Base-by-base conservation (phyloP, 2,329 filamentous ascomycete genomes). In the Immersiporthe knoxdaviesiana region DNA sequence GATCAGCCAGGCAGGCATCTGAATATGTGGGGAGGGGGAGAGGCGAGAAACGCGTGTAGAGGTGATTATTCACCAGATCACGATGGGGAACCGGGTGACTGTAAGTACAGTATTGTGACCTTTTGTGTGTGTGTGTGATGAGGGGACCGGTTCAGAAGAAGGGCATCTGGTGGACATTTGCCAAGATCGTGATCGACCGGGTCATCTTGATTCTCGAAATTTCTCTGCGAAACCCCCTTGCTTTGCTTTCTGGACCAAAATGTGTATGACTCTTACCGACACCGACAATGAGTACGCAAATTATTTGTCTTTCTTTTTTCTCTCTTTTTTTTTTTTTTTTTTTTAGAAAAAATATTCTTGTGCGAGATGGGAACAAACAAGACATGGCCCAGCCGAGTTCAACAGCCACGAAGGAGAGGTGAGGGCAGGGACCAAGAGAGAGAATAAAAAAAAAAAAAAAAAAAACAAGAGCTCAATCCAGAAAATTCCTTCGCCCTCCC, bases 1-100 rank as follows among this genome's bases (percentile, higher is more conserved):
- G n/a, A n/a, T n/a, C 41, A 44, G 5, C 14, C 44, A n/a, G 21
- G 44, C 21, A 47, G 21, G 44, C 44, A 10, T 47, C 21, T 7
- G 41, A 44, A 2, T 44, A 44, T 18, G 41, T 44, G 41, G 41
- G 18, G 41, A 35, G 35, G 35, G 39, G n/a, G 27, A 10, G 18
- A 12, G 21, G 3, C 2, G 2, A 24, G 50, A 14, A 27, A 16
- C 44, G 44, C 12, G 62, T 24, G 44, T 18, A 50, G 16, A 37
- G 58, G 24, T 30, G 59, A 44, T 41, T 24, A 44, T 41, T 39
- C 54, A 64, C 39, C 30, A 35, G 41, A 47, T 30, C 61, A 35
- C 18, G 44, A 54, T 68, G 68, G 65, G 50, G 59, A 67, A 63
- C 66, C 59, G 62, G 50, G 67, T 69, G 60, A 59, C 41, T 47